Evolutionary conservation across 2,329 filamentous ascomycete species (phyloP).

Genomic region (Bertia moriformis): DNA sequence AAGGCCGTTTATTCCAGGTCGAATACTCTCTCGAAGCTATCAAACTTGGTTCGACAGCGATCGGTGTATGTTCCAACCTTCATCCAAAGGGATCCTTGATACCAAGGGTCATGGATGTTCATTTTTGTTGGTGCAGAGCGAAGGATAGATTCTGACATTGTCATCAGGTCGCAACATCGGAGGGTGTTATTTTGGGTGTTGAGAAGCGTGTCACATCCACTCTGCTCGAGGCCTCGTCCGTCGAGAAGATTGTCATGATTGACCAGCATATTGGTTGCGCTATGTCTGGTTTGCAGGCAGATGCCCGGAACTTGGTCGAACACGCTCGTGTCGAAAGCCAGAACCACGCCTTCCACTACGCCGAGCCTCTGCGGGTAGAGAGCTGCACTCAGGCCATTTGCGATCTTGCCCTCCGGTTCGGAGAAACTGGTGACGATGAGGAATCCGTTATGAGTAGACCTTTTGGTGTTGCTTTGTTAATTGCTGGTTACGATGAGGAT

Average conservation of each 20-base stretch:
- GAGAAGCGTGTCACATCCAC: conserved; percentile 98
- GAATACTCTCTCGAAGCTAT: conserved; percentile 99
- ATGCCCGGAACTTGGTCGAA: conserved; percentile 94
- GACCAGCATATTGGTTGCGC: conserved; percentile 97
- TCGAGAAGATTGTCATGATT: conserved; percentile 99
- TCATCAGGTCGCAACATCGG: conserved; percentile 65
- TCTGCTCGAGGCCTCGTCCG: conserved; percentile 89
- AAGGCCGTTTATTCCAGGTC: conserved; percentile 99
- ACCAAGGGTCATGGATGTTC: background rate
- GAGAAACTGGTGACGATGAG: conserved; percentile 91
- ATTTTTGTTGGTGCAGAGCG: background rate
- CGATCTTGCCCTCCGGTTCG: conserved; percentile 87
- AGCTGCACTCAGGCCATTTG: conserved; percentile 98
- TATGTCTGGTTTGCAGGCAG: conserved; percentile 95
- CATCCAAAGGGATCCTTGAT: background rate
- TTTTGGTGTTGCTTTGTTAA: conserved; percentile 90
- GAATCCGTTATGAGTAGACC: conserved; percentile 98
- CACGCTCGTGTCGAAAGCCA: conserved; percentile 96
- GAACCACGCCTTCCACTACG: conserved; percentile 95
- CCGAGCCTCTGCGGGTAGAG: conserved; percentile 86
- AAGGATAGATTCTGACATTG: background rate
- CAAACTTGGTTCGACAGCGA: conserved; percentile 96
- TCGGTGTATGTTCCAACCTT: conserved; percentile 35
- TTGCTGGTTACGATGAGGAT: conserved; percentile 94
- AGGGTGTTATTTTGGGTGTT: conserved; percentile 90